Conservation (phyloP, 2,329 filamentous ascomycete species). For the Alternaria conjuncta region DNA sequence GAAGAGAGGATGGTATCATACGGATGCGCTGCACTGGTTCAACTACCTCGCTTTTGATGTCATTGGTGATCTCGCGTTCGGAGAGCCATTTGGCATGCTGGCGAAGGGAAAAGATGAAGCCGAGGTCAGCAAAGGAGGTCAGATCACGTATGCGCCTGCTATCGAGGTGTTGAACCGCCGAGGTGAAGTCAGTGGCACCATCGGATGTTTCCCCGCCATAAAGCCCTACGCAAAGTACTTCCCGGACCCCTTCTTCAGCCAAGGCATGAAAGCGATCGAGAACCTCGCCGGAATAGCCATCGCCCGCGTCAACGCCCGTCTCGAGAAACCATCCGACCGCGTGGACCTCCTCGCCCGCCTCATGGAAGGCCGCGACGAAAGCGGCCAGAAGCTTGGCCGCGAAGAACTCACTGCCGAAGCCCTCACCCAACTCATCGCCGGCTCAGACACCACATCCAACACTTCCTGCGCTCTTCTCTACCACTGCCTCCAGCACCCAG, state of each 20-base stretch:
- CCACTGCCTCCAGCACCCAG: conserved; percentile 72
- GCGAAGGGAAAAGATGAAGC: conserved; percentile 76
- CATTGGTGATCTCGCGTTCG: conserved; percentile 72
- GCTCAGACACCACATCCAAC: conserved; percentile 78
- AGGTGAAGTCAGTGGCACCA: conserved; percentile 81
- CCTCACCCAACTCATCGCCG: conserved; percentile 84
- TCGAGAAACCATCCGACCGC: conserved; percentile 67
- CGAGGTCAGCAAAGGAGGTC: conserved; percentile 69
- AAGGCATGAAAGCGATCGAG: conserved; percentile 76
- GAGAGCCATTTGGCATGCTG: conserved; percentile 84
- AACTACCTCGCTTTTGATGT: conserved; percentile 65
- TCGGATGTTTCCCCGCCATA: conserved; percentile 75
- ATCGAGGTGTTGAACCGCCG: conserved; percentile 88
- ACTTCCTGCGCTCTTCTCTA: conserved; percentile 84
- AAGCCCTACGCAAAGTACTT: conserved; percentile 82
- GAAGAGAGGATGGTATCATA: conserved; percentile 62
- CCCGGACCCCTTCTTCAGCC: conserved; percentile 79
- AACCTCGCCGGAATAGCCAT: conserved; percentile 88
- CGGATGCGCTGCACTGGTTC: conserved; percentile 83
- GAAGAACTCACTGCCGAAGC: conserved; percentile 88
- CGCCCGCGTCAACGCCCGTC: conserved; percentile 75
- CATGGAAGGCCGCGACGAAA: conserved; percentile 85
- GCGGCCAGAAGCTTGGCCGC: conserved; percentile 74
- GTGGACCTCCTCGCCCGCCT: conserved; percentile 82
- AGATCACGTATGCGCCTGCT: conserved; percentile 74